Evolutionary conservation across 2,329 filamentous ascomycete species (phyloP).

Genomic region (Trichoderma hamatum): DNA sequence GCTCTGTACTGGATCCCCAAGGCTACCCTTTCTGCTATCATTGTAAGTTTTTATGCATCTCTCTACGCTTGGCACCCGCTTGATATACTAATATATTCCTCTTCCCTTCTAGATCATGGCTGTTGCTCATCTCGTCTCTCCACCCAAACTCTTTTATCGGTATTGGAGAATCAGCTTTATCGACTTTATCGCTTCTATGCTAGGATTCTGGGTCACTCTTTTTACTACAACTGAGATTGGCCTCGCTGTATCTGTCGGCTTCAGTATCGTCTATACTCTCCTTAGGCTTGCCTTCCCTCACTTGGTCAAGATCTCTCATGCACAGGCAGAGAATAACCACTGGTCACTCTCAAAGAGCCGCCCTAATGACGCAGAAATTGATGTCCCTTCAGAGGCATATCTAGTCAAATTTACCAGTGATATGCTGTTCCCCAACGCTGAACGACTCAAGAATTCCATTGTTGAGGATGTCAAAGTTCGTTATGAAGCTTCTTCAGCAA

Average conservation of each 20-base stretch:
- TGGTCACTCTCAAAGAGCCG: conserved; percentile 33
- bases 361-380: conserved; percentile 30
- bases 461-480: conserved; percentile 52
- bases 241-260: conserved; percentile 61
- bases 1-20: conserved; percentile 71
- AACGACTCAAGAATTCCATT: conserved; percentile 52
- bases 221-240: conserved; percentile 64
- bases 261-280: conserved; percentile 64
- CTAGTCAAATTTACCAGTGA: conserved; percentile 61
- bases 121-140: conserved; percentile 63
- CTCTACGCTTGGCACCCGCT: neutral
- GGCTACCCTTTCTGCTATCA: conserved; percentile 65
- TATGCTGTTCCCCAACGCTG: conserved; percentile 65
- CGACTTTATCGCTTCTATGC: conserved; percentile 65
- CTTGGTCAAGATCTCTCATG: conserved; percentile 40
- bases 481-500: conserved; percentile 47
- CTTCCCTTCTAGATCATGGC: conserved; percentile 54
- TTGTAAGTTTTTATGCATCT: conserved; percentile 43
- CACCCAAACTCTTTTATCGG: conserved; percentile 60
- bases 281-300: conserved; percentile 60
- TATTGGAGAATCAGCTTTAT: conserved; percentile 68
- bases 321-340: conserved; percentile 37
- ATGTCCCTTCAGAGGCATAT: conserved; percentile 52
- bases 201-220: conserved; percentile 66
- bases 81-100: neutral